Conservation (phyloP, 805 yeast species). For the Myxozyma lipomycoides region DNA sequence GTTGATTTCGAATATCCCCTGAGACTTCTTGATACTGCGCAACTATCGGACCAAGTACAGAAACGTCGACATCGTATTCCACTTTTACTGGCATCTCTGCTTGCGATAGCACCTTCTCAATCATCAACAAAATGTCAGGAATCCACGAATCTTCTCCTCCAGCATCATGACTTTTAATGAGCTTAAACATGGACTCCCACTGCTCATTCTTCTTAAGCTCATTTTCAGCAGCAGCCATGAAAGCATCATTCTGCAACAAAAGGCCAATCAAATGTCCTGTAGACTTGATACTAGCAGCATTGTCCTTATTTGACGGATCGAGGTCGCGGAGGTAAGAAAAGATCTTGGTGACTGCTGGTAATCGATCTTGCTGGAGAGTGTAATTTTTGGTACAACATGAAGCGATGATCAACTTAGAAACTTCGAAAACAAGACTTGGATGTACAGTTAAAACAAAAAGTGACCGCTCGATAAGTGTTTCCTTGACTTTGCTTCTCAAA, state of each 20-base stretch:
- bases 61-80: constrained; percentile 26
- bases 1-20: constrained; percentile 30
- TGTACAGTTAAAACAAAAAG: constrained; percentile 26
- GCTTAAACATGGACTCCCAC: constrained; percentile 22
- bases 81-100: constrained; percentile 47
- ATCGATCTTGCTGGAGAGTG: not conserved
- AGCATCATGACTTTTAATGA: constrained; percentile 15
- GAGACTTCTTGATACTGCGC: constrained; percentile 27
- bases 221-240: constrained; percentile 19
- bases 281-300: constrained; percentile 6
- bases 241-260: constrained; percentile 26
- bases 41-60: constrained; percentile 8
- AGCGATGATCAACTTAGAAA: constrained; percentile 26
- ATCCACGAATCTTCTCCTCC: constrained; percentile 44
- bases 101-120: constrained; percentile 52
- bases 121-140: constrained; percentile 51
- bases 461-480: constrained; percentile 24
- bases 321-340: not conserved
- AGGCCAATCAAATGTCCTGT: constrained; percentile 31
- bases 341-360: constrained; percentile 1
- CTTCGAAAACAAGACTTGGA: constrained; percentile 29
- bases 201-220: constrained; percentile 13
- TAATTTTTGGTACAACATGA: constrained; percentile 11
- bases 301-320: constrained; percentile 6
- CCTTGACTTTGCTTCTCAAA: constrained; percentile 28